Base-by-base conservation (phyloP, 768 basidiomycete genomes). In the Rhodotorula paludigena region DNA sequence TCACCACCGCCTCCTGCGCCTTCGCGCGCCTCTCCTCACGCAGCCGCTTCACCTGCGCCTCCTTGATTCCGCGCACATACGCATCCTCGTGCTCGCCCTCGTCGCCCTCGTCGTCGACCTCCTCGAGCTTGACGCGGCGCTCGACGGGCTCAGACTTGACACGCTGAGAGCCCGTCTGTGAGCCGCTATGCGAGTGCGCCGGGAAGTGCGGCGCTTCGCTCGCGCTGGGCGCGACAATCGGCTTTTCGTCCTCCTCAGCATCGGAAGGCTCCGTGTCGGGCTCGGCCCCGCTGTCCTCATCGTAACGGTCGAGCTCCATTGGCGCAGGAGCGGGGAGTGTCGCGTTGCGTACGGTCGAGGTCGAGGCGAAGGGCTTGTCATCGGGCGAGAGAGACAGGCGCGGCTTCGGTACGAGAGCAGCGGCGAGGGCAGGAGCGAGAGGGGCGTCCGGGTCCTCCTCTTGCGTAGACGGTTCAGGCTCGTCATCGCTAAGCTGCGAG, bases 211-310 rank as follows among this genome's bases (percentile, higher is more conserved):
- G 47, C n/a, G 47, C 47, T 25, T 2, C n/a, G 47, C 12, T n/a
- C n/a, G 47, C n/a, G 47, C 47, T 10, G 14, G 47, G 47, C 4
- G 47, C 10, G n/a, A 11, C 23, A 15, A 48, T n/a, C n/a, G n/a
- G n/a, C 18, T n/a, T 12, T 2, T 45, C 44, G 42, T 2, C 42
- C 3, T 33, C 32, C 33, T 52, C 56, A 15, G 35, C 15, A 44
- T 63, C 66, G 15, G 51, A 39, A 2, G 30, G 39, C 35, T 68
- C 66, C 15, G 61, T 68, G 20, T 68, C 66, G 21, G 66, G 66
- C 33, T 68, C 66, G 9, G 51, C 60, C 18, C 45, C 51, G 57
- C 32, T 33, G 44, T 57, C 66, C 1, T 42, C 55, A 21, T 8
- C 42, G 44, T 23, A 4, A 18, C 8, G 5, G 47, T 48, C 47